Percentiles rank a stretch among this genome's conserved stretches.
Evolutionary conservation across 2,329 filamentous ascomycete species (phyloP).

Genomic region (Ustilaginoidea virens): DNA sequence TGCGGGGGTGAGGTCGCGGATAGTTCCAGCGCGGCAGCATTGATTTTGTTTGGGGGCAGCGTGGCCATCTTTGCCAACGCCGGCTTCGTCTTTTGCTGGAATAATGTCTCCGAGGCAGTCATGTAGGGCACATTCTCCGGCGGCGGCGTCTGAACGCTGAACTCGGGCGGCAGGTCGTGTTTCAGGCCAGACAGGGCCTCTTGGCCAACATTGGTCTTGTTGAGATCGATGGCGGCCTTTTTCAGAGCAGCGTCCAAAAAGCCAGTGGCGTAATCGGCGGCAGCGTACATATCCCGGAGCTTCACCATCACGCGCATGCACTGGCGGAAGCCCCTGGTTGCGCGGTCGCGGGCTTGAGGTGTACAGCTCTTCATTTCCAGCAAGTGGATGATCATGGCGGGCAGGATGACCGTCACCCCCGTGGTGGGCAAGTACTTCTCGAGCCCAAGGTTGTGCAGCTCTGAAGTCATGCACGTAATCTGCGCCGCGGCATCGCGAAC

Average conservation of each 20-base stretch:
- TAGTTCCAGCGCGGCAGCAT: constrained; percentile 19
- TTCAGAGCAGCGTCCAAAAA: constrained; percentile 87
- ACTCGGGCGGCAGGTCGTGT: constrained; percentile 18
- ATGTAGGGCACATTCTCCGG: constrained; percentile 32
- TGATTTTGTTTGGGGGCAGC: constrained; percentile 23
- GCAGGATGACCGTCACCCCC: constrained; percentile 78
- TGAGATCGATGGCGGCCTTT: constrained; percentile 67
- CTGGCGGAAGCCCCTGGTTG: constrained; percentile 68
- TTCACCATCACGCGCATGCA: constrained; percentile 88
- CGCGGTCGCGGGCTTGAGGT: constrained; percentile 53
- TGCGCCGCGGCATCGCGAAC: constrained; percentile 73
- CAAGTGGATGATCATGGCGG: constrained; percentile 86
- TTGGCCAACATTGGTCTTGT: constrained; percentile 18
- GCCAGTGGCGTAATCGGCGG: constrained; percentile 88
- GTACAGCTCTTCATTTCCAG: constrained; percentile 80
- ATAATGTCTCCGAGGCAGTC: constrained; percentile 24
- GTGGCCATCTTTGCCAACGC: constrained; percentile 15
- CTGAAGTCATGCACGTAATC: constrained; percentile 71
- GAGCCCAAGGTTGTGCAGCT: constrained; percentile 56
- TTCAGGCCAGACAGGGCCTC: constrained; percentile 20
- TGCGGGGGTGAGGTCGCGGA: constrained; percentile 27
- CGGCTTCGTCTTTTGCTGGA: constrained; percentile 16
- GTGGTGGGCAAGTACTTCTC: constrained; percentile 76
- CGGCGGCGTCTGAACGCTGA: constrained; percentile 33
- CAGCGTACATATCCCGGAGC: constrained; percentile 76